Percentiles rank a stretch among this genome's conserved stretches.
Evolutionary conservation across 2,329 filamentous ascomycete species (phyloP).

Genomic region (Alternaria sp.): DNA sequence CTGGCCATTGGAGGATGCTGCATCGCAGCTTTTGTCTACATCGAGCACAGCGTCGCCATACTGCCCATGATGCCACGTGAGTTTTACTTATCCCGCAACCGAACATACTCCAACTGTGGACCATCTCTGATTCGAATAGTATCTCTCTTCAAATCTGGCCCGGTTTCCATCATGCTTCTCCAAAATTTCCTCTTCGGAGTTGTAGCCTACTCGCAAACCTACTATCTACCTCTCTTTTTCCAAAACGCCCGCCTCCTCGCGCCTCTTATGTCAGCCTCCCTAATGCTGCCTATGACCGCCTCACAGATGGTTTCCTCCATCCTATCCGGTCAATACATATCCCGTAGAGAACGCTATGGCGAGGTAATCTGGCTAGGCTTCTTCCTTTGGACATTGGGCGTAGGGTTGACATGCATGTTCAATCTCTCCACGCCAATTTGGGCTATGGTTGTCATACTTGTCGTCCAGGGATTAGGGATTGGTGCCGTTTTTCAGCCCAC

Average conservation of each 20-base stretch:
- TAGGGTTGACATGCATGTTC: conserved; percentile 61
- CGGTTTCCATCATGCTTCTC: conserved; percentile 61
- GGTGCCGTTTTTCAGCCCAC: conserved; percentile 60
- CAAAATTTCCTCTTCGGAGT: conserved; percentile 67
- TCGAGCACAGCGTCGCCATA: conserved; percentile 62
- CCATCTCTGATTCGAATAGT: conserved; percentile 40
- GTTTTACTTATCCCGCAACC: conserved; percentile 3
- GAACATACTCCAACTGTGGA: background rate
- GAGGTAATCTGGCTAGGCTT: conserved; percentile 53
- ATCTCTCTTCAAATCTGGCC: conserved; percentile 60
- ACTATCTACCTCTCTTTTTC: conserved; percentile 68
- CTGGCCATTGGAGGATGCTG: conserved; percentile 57
- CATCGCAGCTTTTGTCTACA: conserved; percentile 58
- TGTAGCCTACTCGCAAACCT: conserved; percentile 65
- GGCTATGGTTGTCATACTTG: conserved; percentile 59
- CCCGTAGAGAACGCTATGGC: conserved; percentile 61
- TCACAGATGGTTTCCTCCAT: conserved; percentile 50
- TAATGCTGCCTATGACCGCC: conserved; percentile 49
- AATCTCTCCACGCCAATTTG: conserved; percentile 50
- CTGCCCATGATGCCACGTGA: conserved; percentile 65
- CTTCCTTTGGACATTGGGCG: conserved; percentile 58
- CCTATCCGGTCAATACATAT: conserved; percentile 64
- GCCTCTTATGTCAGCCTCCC: conserved; percentile 59
- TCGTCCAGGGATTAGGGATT: conserved; percentile 54
- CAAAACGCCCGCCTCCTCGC: conserved; percentile 61